phyloP scores from a whole-genome alignment of 1,284 basidiomycete species.

The Ustilago vetiveriae region DNA sequence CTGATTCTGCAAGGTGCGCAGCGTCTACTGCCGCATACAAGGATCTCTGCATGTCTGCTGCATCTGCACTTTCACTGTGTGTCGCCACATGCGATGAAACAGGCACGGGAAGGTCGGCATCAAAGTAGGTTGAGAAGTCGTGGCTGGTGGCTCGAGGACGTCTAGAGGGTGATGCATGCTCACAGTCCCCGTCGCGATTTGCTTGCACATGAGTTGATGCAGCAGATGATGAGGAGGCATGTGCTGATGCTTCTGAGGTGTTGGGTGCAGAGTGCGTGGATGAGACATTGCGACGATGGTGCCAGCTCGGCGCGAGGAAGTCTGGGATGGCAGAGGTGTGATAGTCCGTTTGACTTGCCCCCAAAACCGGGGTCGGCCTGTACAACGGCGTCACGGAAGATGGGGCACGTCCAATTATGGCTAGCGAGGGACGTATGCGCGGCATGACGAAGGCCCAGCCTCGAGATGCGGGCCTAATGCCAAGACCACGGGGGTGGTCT shows the following conservation, averaged over 20 bases:
- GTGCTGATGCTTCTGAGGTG: background rate
- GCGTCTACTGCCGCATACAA: background rate
- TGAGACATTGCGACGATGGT: conserved; percentile 9
- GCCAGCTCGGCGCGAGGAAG: conserved; percentile 23
- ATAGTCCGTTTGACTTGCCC: no score
- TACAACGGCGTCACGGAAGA: background rate
- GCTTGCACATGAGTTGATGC: background rate
- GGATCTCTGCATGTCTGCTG: background rate
- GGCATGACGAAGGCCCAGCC: conserved; percentile 10
- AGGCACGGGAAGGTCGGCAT: background rate
- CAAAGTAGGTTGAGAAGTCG: conserved; percentile 15
- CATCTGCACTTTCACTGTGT: no score
- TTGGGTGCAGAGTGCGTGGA: no score
- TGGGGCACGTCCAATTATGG: background rate
- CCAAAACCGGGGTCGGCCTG: background rate
- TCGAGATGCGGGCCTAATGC: no score
- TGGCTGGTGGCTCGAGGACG: background rate
- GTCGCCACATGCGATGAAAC: background rate
- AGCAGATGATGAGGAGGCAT: background rate
- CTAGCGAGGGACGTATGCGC: conserved; percentile 11
- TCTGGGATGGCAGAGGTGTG: conserved; percentile 1
- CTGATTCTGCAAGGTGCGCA: background rate
- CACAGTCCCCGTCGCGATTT: background rate
- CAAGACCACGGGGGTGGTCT: no score
- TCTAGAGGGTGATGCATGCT: background rate